Base-by-base conservation (phyloP, 352 stramenopile species). In the Sclerospora graminicola region DNA sequence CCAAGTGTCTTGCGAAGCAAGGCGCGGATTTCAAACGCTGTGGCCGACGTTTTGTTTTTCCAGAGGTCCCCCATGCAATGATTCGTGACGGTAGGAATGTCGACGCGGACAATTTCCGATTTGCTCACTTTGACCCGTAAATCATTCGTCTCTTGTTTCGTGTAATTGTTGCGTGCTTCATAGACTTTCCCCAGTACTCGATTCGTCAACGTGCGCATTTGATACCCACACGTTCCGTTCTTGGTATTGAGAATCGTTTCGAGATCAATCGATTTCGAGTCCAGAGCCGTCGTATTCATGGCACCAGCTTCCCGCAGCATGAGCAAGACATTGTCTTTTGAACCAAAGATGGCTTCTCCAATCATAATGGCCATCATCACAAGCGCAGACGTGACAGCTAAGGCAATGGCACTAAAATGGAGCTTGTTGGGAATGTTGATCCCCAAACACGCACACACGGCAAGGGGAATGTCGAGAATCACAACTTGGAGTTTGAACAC, bases 341-440 rank as follows among this genome's bases (percentile, higher is more conserved):
- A 61, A 7, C 30, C 3, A 36, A 65, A 49, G 21, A 65, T 15
- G 5, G 20, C 18, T 13, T 65, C 51, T 10, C 51, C 51, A 9
- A 65, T 10, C 32, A 60, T 54, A 45, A 65, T 27, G 0, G 32
- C 56, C 51, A 65, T 51, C 56, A 65, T 57, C n/a, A 60, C 56
- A 26, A 65, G 14, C n/a, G 37, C 41, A 0, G 51, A 57, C 21
- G 53, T 37, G 0, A 57, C 32, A 19, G 41, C 30, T 5, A 65
- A n/a, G 30, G 60, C 39, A 2, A 13, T 42, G n/a, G 28, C 41
- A 0, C 30, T 31, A 40, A 65, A 60, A 45, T 45, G 19, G 7
- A 65, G 45, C 6, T 57, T 60, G 4, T 5, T 0, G 0, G 56
- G 56, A n/a, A 65, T 51, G n/a, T 31, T 24, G 4, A 47, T 40